Evolutionary conservation across 2,329 filamentous ascomycete species (phyloP).

Genomic region (Aspergillus jensenii): DNA sequence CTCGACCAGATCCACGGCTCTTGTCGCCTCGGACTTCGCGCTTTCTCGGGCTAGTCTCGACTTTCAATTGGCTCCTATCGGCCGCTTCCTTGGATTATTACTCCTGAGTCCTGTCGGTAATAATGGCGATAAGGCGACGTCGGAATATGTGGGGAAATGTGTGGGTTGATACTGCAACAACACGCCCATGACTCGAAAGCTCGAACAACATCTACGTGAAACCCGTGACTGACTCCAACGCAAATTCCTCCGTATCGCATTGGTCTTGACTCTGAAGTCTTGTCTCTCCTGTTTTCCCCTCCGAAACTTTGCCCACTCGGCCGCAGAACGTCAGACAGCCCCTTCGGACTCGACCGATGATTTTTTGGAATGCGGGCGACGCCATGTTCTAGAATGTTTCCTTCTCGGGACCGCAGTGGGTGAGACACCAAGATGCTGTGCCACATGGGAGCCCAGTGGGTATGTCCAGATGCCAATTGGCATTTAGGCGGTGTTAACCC

Average conservation of each 20-base stretch:
- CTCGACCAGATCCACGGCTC: neutral
- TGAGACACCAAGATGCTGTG: slow-evolving; percentile 36
- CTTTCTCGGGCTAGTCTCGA: neutral
- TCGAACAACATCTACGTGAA: neutral
- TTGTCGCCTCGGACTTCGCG: neutral
- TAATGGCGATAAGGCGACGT: neutral
- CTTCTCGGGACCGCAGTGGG: slow-evolving; percentile 33
- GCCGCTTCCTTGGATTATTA: neutral
- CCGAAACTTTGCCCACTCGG: slow-evolving; percentile 37
- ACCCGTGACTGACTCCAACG: neutral
- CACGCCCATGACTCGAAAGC: neutral
- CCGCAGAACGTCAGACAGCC: slow-evolving; percentile 44
- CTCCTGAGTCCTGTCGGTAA: too few species aligned
- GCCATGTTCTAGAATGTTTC: slow-evolving; percentile 47
- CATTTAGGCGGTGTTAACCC: too few species aligned
- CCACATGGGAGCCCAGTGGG: slow-evolving; percentile 3
- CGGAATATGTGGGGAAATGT: neutral
- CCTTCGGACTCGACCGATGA: slow-evolving; percentile 36
- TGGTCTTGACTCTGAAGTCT: too few species aligned
- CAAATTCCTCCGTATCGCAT: neutral
- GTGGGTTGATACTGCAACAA: neutral
- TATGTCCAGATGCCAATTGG: neutral
- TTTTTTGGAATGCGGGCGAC: slow-evolving; percentile 40
- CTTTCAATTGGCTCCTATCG: neutral
- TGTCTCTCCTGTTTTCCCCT: slow-evolving; percentile 22